Percentiles rank a stretch among this genome's conserved stretches.
phyloP scores from a whole-genome alignment of 768 basidiomycete genomes.

The Kwoniella mangroviensis region DNA sequence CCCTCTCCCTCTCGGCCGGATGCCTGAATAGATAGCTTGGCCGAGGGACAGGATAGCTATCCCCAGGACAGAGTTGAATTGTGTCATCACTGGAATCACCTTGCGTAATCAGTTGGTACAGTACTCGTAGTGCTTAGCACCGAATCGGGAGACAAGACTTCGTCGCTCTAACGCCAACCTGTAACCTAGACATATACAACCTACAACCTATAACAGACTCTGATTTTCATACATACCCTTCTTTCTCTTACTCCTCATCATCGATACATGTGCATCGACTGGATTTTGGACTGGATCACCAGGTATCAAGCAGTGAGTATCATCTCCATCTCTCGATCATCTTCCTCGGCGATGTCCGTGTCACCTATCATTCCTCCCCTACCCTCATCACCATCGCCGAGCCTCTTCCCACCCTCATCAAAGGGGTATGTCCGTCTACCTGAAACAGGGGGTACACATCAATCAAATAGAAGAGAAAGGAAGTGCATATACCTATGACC shows the following conservation, averaged over 20 bases:
- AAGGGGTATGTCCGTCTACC: constrained; percentile 5
- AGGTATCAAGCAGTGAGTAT: neutral
- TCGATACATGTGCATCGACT: neutral
- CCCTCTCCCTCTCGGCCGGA: neutral
- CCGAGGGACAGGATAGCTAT: neutral
- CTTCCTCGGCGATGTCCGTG: constrained; percentile 22
- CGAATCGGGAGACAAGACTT: constrained; percentile 4
- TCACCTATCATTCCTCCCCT: neutral
- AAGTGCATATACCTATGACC: constrained; percentile 1
- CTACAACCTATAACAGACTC: neutral
- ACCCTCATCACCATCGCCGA: constrained; percentile 18
- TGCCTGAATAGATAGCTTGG: neutral
- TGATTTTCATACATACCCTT: neutral
- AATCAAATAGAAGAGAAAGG: neutral
- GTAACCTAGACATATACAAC: neutral
- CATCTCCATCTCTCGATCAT: constrained; percentile 3
- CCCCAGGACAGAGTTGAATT: no score
- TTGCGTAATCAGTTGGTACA: neutral
- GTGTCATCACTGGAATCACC: constrained; percentile 10
- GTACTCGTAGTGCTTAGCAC: no score
- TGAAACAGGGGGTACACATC: neutral
- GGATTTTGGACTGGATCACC: neutral
- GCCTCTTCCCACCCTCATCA: constrained; percentile 2
- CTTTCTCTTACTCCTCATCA: neutral
- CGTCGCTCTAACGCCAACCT: constrained; percentile 4